A percentile compares a stretch with the other conserved stretches of the same genome.
Evolutionary conservation across 768 basidiomycete species (phyloP).

Genomic region (Suillus bovinus): DNA sequence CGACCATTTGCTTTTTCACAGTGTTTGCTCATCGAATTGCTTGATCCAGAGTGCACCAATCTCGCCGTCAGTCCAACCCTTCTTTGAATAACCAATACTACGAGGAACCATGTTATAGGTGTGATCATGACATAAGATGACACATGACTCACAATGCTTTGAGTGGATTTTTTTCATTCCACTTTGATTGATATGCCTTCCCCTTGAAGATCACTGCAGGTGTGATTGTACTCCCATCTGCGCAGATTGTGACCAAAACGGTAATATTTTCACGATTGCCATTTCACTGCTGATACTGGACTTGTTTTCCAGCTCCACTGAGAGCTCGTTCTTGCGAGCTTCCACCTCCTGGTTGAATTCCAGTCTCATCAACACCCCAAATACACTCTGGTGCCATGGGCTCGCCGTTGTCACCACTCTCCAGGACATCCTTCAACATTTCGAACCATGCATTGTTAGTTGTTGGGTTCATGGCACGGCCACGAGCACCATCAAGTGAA

Average conservation of each 20-base stretch:
- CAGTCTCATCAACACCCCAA: slow-evolving; percentile 19
- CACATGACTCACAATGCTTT: not conserved
- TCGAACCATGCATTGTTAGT: slow-evolving; percentile 34
- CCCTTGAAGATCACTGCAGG: slow-evolving; percentile 38
- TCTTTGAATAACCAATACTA: slow-evolving; percentile 34
- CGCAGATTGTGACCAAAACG: slow-evolving; percentile 41
- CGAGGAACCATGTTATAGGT: not conserved
- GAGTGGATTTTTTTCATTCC: slow-evolving; percentile 29
- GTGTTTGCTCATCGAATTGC: slow-evolving; percentile 41
- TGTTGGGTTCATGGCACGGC: slow-evolving; percentile 37
- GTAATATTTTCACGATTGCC: slow-evolving; percentile 41
- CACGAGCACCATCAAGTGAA: slow-evolving; percentile 19
- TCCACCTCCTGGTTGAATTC: slow-evolving; percentile 11
- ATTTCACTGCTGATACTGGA: slow-evolving; percentile 35
- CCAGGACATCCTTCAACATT: not conserved
- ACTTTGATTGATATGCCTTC: slow-evolving; percentile 25
- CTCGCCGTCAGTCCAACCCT: slow-evolving; percentile 40
- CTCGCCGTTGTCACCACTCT: slow-evolving; percentile 6
- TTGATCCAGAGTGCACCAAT: slow-evolving; percentile 40
- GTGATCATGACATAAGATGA: not conserved
- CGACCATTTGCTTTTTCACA: slow-evolving; percentile 32
- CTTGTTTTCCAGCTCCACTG: slow-evolving; percentile 13
- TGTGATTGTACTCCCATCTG: slow-evolving; percentile 31
- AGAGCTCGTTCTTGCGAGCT: not conserved
- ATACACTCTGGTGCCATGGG: slow-evolving; percentile 6